Percentiles rank a stretch among this genome's conserved stretches.
Evolutionary conservation across 805 yeast species (phyloP).

Genomic region (Pichia gijzeniarum): DNA sequence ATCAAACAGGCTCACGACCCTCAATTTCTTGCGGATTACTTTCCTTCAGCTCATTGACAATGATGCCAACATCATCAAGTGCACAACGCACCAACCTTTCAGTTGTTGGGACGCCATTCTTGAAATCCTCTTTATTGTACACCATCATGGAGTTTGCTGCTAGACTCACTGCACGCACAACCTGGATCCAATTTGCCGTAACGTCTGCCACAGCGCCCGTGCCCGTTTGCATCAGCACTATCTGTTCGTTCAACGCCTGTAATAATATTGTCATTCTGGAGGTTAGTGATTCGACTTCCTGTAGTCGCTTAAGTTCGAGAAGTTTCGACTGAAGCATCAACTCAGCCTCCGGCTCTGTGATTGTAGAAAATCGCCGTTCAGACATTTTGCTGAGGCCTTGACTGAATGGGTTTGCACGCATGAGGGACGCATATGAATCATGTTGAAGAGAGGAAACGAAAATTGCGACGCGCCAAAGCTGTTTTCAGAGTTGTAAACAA

Average conservation of each 20-base stretch:
- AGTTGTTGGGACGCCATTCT: constrained; percentile 44
- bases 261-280: constrained; percentile 39
- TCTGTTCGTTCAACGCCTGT: constrained; percentile 40
- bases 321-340: constrained; percentile 23
- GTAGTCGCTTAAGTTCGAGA: constrained; percentile 45
- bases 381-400: too few species aligned
- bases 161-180: constrained; percentile 51
- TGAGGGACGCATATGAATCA: too few species aligned
- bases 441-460: too few species aligned
- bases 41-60: constrained; percentile 15
- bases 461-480: background rate
- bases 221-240: constrained; percentile 48
- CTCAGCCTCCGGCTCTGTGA: constrained; percentile 17
- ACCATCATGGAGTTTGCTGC: constrained; percentile 49
- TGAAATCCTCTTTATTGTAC: constrained; percentile 38
- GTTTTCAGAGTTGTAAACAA: background rate
- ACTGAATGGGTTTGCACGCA: too few species aligned
- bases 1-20: background rate
- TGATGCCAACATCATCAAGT: constrained; percentile 35
- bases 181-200: constrained; percentile 60
- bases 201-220: constrained; percentile 54
- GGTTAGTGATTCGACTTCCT: constrained; percentile 42
- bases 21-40: background rate
- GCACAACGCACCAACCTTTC: constrained; percentile 59
- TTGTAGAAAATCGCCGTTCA: constrained; percentile 11